These are phyloP conservation scores for Cystodermella granulosa DNA, from an alignment of 1,284 basidiomycete genomes.

Conservation along the genomic window DNA sequence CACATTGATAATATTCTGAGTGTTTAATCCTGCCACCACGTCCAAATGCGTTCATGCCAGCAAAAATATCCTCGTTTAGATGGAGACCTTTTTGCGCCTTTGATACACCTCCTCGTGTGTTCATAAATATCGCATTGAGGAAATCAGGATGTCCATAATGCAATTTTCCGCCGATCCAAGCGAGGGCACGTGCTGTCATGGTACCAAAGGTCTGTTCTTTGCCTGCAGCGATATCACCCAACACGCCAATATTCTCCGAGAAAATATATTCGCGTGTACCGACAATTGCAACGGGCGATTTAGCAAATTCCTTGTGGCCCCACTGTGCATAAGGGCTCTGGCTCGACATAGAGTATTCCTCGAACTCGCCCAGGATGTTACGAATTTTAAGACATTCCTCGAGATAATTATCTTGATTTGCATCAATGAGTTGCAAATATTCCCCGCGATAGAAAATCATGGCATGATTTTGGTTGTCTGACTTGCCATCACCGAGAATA, in stretches of 20 bases:
- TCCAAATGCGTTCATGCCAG: slow-evolving; percentile 98
- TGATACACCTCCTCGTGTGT: slow-evolving; percentile 95
- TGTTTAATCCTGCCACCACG: slow-evolving; percentile 99
- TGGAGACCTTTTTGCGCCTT: slow-evolving; percentile 99
- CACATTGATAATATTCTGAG: slow-evolving; percentile 98
- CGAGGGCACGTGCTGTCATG: slow-evolving; percentile 90
- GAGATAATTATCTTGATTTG: slow-evolving; percentile 99
- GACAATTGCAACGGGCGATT: slow-evolving; percentile 92
- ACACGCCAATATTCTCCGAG: slow-evolving; percentile 98
- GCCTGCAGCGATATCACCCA: slow-evolving; percentile 98
- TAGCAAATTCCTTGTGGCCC: slow-evolving; percentile 88
- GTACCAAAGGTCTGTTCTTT: slow-evolving; percentile 99
- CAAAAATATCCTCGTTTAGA: slow-evolving; percentile 99
- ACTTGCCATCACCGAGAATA: slow-evolving; percentile 99
- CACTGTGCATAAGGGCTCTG: slow-evolving; percentile 94
- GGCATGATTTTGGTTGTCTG: slow-evolving; percentile 99
- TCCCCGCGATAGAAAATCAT: slow-evolving; percentile 99
- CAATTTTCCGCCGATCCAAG: slow-evolving; percentile 97
- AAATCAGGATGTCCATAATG: slow-evolving; percentile 99
- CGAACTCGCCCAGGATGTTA: slow-evolving; percentile 95
- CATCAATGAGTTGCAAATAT: slow-evolving; percentile 97
- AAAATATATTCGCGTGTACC: slow-evolving; percentile 99
- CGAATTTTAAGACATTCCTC: slow-evolving; percentile 99
- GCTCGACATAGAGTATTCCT: slow-evolving; percentile 86
- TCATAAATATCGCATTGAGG: slow-evolving; percentile 98